Conservation (phyloP, 495 filamentous ascomycete species). For the Xeromyces bisporus region DNA sequence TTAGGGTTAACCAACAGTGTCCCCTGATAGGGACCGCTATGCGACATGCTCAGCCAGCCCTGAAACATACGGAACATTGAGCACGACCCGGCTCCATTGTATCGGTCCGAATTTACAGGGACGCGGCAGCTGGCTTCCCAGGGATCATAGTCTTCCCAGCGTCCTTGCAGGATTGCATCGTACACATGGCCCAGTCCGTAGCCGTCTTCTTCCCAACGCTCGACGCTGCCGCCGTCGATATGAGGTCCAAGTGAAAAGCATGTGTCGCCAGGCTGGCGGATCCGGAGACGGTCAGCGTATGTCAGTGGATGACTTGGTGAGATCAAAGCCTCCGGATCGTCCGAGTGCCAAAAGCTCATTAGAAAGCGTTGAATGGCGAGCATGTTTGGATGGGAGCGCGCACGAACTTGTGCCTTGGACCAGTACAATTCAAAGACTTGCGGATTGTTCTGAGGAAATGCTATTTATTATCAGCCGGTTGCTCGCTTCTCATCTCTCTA, state of each 20-base stretch:
- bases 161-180: constrained; percentile 1
- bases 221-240: constrained; percentile 2
- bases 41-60: constrained; percentile 4
- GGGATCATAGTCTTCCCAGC: constrained; percentile 4
- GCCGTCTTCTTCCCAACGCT: constrained; percentile 5
- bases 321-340: background rate
- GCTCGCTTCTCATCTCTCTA: background rate
- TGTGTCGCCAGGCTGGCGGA: background rate
- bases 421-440: background rate
- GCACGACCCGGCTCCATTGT: constrained; percentile 1
- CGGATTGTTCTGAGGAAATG: background rate
- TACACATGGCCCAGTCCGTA: constrained; percentile 1
- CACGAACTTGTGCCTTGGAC: too few species aligned
- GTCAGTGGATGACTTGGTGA: too few species aligned
- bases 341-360: background rate
- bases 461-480: background rate
- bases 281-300: too few species aligned
- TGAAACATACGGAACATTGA: constrained; percentile 1
- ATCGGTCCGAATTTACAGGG: constrained; percentile 1
- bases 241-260: constrained; percentile 3
- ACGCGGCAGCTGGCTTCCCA: constrained; percentile 1
- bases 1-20: constrained; percentile 1
- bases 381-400: background rate
- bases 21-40: constrained; percentile 1
- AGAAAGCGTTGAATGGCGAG: background rate